These are phyloP conservation scores for Arabis alpina DNA, from an alignment of 345 rosid species.

Conservation along the genomic window DNA sequence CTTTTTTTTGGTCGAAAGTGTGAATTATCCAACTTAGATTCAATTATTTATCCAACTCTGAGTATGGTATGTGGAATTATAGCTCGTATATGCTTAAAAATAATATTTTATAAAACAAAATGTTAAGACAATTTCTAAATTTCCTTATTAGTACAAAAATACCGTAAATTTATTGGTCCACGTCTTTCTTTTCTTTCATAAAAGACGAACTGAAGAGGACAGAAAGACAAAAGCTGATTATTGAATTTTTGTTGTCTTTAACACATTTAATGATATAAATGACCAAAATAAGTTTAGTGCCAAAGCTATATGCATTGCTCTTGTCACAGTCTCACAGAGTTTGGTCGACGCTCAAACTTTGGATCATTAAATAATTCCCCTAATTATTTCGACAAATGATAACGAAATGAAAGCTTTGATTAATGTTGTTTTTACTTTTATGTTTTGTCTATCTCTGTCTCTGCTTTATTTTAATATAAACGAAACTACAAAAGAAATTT, in stretches of 20 bases:
- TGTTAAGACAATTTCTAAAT: background rate
- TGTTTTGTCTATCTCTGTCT: constrained; percentile 22
- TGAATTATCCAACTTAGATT: too few species aligned
- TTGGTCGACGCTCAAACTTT: constrained; percentile 15
- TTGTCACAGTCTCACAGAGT: constrained; percentile 7
- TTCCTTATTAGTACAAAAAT: background rate
- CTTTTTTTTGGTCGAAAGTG: too few species aligned
- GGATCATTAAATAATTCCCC: background rate
- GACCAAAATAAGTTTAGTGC: constrained; percentile 10
- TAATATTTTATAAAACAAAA: too few species aligned
- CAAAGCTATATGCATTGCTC: background rate
- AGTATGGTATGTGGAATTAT: too few species aligned
- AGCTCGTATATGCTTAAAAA: too few species aligned
- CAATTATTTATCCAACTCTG: too few species aligned
- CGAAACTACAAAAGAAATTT: background rate
- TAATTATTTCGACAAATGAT: constrained; percentile 9
- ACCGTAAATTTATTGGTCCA: background rate
- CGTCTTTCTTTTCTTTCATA: background rate
- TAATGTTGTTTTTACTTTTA: constrained; percentile 18
- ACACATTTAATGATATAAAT: background rate
- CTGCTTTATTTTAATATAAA: constrained; percentile 1
- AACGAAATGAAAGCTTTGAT: constrained; percentile 30
- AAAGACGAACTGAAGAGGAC: constrained; percentile 10
- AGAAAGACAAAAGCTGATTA: background rate
- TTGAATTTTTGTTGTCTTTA: constrained; percentile 1